phyloP scores from a whole-genome alignment of 805 yeast species.

The Saturnispora bothae region DNA sequence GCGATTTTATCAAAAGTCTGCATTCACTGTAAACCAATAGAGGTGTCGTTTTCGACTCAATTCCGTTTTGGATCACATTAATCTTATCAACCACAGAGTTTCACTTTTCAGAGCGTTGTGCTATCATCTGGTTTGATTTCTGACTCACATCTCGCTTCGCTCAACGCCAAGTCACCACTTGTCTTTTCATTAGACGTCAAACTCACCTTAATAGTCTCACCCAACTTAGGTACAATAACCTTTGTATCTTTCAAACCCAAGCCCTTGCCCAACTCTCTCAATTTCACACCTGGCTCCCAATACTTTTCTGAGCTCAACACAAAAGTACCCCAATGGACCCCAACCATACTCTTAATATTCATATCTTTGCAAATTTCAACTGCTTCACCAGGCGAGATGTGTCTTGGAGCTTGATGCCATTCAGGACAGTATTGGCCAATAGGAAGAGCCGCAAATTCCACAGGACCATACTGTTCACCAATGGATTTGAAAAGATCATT shows the following conservation, averaged over 20 bases:
- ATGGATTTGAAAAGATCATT: conserved; percentile 60
- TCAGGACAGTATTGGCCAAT: conserved; percentile 93
- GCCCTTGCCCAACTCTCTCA: conserved; percentile 41
- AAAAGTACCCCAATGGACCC: conserved; percentile 97
- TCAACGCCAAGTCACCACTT: no score
- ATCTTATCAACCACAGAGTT: conserved; percentile 9
- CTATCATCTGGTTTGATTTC: no score
- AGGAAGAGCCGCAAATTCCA: conserved; percentile 65
- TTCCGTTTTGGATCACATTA: not conserved
- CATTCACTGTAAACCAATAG: no score
- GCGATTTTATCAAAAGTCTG: no score
- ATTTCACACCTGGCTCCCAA: conserved; percentile 62
- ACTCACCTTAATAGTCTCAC: conserved; percentile 53
- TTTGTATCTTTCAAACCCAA: conserved; percentile 25
- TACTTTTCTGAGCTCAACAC: conserved; percentile 81
- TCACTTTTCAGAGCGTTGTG: no score
- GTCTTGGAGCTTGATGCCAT: conserved; percentile 90
- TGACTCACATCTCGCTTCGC: no score
- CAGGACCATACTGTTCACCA: conserved; percentile 52
- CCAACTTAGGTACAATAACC: conserved; percentile 63
- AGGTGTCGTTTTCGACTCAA: no score
- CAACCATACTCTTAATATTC: conserved; percentile 53
- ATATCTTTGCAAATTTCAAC: conserved; percentile 55
- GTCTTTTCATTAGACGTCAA: no score
- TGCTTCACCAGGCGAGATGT: conserved; percentile 74